Evolutionary conservation across 2,329 filamentous ascomycete genomes (phyloP), one percentile per base, ranked within the genome.

Genomic region (Aspergillus phoenicis): DNA sequence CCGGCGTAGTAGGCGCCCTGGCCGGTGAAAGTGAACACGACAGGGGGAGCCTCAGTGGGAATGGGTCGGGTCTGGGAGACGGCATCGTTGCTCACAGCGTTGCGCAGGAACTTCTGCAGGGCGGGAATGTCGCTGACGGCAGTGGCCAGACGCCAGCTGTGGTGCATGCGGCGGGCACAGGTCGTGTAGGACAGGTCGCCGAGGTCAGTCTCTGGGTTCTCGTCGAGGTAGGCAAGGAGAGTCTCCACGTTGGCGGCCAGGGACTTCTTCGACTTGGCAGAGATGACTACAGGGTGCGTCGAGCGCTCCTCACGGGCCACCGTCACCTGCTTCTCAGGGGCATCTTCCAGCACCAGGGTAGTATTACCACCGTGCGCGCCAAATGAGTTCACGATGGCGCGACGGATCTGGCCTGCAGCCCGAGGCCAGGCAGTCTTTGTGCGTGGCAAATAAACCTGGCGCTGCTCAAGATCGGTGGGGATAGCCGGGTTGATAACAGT

Each of bases 351-450:
- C 2, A 90, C 71, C 13, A 90, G 68, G 6, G 84, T 83, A 0
- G 87, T 89, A 73, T 91, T 91, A 15, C 89, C 89, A 60, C 89
- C 88, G 57, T 88, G 86, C 2, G 89, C 89, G 64, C 84, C 84
- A 70, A 90, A 90, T 75, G 89, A 89, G 78, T 90, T 90, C 66
- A 89, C 76, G 26, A 78, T 45, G 4, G 55, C 58, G 8, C 57
- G 33, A 2, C 33, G 33, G 11, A 36, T 36, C 5, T 36, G 33
- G 33, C 33, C 33, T 36, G 33, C 33, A 36, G 33, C 33, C 33
- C 33, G 33, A 10, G 33, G 33, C 33, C 33, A 36, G 33, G 33
- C 33, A 36, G 11, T 36, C 11, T 15, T 36, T 10, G 10, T 49
- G 1, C 82, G 71, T 0, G 75, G 68, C 47, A 77, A 73, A 52